Evolutionary conservation across 2,329 filamentous ascomycete species (phyloP).

Genomic region (Sporothrix euskadiensis): DNA sequence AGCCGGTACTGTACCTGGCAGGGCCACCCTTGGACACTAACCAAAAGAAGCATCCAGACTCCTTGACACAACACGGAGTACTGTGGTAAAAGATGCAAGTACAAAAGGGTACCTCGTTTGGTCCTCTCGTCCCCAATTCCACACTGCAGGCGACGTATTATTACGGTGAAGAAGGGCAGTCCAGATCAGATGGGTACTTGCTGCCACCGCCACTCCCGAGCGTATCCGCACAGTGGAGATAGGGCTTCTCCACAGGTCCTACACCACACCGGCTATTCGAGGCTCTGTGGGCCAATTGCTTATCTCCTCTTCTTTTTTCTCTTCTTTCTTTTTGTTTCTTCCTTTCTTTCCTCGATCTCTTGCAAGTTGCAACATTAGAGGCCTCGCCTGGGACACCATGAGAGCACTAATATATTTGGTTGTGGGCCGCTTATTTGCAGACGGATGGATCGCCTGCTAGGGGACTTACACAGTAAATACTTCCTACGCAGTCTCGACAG

Average conservation of each 20-base stretch:
- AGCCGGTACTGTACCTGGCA: conserved; percentile 23
- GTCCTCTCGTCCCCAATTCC: background rate
- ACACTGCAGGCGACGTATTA: background rate
- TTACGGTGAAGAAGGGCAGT: background rate
- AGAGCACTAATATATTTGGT: too few species aligned
- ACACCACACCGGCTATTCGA: conserved; percentile 25
- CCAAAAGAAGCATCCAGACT: conserved; percentile 18
- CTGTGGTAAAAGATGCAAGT: background rate
- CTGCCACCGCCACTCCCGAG: conserved; percentile 1
- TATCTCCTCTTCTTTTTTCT: background rate
- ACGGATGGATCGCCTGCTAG: background rate
- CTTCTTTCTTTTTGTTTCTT: background rate
- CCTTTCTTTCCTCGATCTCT: background rate
- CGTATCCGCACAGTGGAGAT: conserved; percentile 21
- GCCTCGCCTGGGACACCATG: background rate
- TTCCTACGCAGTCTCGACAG: too few species aligned
- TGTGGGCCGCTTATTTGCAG: background rate
- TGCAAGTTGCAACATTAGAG: background rate
- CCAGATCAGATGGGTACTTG: background rate
- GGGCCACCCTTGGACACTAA: conserved; percentile 1
- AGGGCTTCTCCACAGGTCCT: background rate
- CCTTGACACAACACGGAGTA: background rate
- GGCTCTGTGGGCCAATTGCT: conserved; percentile 22
- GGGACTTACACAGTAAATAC: background rate
- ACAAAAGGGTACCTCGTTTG: background rate